Evolutionary conservation across 1,139 yeast species (phyloP), one percentile per base, ranked within the genome.

Genomic region (Geotrichum europaeum): DNA sequence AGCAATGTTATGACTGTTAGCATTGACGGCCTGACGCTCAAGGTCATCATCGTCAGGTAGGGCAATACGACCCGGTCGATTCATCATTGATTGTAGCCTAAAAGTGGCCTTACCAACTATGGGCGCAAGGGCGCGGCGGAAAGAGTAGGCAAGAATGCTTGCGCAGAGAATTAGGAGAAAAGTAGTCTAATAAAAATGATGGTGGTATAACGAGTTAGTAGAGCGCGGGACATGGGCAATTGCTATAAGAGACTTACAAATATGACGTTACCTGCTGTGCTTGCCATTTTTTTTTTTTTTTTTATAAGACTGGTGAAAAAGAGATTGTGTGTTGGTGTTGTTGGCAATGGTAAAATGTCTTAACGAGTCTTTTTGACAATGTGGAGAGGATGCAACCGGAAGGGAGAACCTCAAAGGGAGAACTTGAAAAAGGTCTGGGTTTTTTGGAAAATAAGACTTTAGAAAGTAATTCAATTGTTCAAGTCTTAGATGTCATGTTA

Each of bases 81-180:
- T 25, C n/a, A 59, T 40, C n/a, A 59, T 18, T 2, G 58, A 18
- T 20, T 55, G 61, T 13, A 59, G 58, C 36, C 45, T 45, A 28
- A 55, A 59, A 1, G 61, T 55, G 30, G 61, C 61, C 15, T 51
- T 54, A 18, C 59, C 51, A 5, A 59, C 58, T 24, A 59, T 59
- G 20, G 61, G 61, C 7, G 53, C 59, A 49, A 59, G 51, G 13
- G 61, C 61, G 12, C 34, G 49, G 34, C 55, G 54, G 25, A 59
- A 55, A 13, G 58, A 45, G 49, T 51, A 59, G 32, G 47, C 56
- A 10, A 59, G 56, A 24, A 59, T 52, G 10, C 53, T 32, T 13
- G 36, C 36, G 34, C 58, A 55, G 1, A 52, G 18, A 3, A 55
- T 45, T 13, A 59, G 30, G 13, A 59, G 34, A 36, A 55, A 36